These are phyloP conservation scores for Cucumis melo DNA, from an alignment of 306 rosid genomes.

Conservation along the genomic window DNA sequence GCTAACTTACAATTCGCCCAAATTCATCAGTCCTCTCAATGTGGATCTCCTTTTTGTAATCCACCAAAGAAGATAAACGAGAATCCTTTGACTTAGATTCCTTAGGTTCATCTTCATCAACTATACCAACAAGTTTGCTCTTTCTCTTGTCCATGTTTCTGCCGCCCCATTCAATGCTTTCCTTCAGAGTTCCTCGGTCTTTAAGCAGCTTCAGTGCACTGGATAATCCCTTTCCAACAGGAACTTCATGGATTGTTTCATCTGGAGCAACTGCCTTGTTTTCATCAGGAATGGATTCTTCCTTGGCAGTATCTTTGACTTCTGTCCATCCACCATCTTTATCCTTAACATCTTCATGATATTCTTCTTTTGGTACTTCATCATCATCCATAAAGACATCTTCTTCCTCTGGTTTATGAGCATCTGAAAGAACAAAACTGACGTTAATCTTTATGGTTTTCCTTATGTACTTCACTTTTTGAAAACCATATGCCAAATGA, in stretches of 20 bases:
- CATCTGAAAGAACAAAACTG: conserved; percentile 34
- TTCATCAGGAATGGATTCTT: conserved; percentile 37
- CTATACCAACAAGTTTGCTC: conserved; percentile 77
- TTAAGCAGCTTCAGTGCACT: conserved; percentile 78
- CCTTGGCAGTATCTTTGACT: conserved; percentile 45
- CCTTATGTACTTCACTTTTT: not conserved
- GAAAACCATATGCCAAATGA: not conserved
- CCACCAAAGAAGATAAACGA: conserved; percentile 32
- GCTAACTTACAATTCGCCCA: conserved; percentile 73
- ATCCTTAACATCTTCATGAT: conserved; percentile 32
- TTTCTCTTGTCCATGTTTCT: conserved; percentile 99
- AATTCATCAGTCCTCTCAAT: conserved; percentile 89
- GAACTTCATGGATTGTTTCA: conserved; percentile 82
- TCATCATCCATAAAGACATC: conserved; percentile 84
- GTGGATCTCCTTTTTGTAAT: conserved; percentile 62
- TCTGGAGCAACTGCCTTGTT: conserved; percentile 52
- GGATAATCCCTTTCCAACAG: conserved; percentile 81
- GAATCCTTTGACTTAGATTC: conserved; percentile 27
- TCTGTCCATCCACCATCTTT: conserved; percentile 84
- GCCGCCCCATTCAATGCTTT: conserved; percentile 93
- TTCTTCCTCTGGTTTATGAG: conserved; percentile 70
- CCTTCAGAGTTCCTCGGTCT: conserved; percentile 88
- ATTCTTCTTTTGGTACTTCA: conserved; percentile 36
- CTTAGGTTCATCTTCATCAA: conserved; percentile 52
- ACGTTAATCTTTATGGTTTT: not conserved